Conservation (phyloP, 768 basidiomycete species). For the Hydnomerulius pinastri region DNA sequence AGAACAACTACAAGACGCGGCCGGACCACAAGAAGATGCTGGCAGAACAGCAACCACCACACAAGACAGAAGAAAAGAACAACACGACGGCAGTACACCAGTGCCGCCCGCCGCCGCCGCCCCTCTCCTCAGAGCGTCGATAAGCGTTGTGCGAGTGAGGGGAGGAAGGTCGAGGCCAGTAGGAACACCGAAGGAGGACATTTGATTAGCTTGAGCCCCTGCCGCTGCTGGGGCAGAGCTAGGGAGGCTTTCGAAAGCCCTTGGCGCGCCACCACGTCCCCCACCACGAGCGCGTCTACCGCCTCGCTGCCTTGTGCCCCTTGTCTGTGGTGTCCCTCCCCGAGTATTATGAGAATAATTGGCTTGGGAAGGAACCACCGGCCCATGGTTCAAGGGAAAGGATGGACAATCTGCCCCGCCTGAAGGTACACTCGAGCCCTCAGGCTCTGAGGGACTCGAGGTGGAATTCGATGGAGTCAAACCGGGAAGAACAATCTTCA, state of each 20-base stretch:
- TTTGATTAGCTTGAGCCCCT: not conserved
- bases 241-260: not conserved
- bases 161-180: not conserved
- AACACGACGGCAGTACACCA: not conserved
- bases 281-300: not conserved
- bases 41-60: not conserved
- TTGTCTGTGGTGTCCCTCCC: not conserved
- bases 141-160: not conserved
- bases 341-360: not conserved
- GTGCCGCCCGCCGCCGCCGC: not conserved
- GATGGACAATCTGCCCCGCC: not conserved
- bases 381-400: not conserved
- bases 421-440: not conserved
- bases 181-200: not conserved
- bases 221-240: not conserved
- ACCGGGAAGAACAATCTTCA: conserved; percentile 7
- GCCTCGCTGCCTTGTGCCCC: not conserved
- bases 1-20: not conserved
- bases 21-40: not conserved
- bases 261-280: not conserved
- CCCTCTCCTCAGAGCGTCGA: not conserved
- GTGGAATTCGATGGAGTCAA: not conserved
- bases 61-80: not conserved
- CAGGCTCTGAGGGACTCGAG: not conserved
- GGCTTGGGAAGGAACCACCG: not conserved